Base-by-base conservation (phyloP, 345 rosid species). In the Raphanus sativus region DNA sequence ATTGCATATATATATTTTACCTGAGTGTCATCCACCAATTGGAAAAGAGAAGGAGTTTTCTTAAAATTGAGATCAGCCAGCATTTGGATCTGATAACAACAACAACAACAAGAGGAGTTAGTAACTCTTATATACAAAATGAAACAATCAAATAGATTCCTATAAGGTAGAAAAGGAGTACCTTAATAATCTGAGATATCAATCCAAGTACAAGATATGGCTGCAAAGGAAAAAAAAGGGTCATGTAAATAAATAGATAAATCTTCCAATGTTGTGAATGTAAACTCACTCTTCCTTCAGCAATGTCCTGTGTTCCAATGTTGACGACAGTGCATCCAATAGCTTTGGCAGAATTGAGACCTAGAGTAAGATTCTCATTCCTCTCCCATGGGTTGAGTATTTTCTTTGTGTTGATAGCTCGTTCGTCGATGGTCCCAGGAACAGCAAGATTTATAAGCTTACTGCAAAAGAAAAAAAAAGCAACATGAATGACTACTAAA, bases 251-350 rank as follows among this genome's bases (percentile, higher is more conserved):
- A 28, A 28, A 28, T 21, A 28, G 30, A 28, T 21, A 21, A 29
- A 62, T 61, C 60, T 52, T 70, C 17, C 24, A 40, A 11, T 40
- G 42, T 36, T 2, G 11, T 36, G 40, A 34, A 34, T 34, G 40
- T 48, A 59, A 21, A 21, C 98, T 88, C 83, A 95, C 97, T 83
- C 99, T 91, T 75, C 88, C 99, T 91, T 92, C 97, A 66, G 85
- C 88, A 71, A 95, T 86, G 84, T 95, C 99, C 58, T 95, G 92
- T 10, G 96, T 85, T 52, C 99, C 99, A 55, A 95, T 95, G 80
- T 95, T 95, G 59, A 92, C 99, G 74, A 95, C 99, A 0, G 97
- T 95, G 82, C 99, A 95, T 40, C 99, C 99, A 79, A 95, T 95
- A 67, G 99, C 99, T 84, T 92, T 95, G 33, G 98, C 97, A 74